A percentile compares a stretch with the other conserved stretches of the same genome.
phyloP scores from a whole-genome alignment of 345 rosid species.

The Rhodamnia rubescens region DNA sequence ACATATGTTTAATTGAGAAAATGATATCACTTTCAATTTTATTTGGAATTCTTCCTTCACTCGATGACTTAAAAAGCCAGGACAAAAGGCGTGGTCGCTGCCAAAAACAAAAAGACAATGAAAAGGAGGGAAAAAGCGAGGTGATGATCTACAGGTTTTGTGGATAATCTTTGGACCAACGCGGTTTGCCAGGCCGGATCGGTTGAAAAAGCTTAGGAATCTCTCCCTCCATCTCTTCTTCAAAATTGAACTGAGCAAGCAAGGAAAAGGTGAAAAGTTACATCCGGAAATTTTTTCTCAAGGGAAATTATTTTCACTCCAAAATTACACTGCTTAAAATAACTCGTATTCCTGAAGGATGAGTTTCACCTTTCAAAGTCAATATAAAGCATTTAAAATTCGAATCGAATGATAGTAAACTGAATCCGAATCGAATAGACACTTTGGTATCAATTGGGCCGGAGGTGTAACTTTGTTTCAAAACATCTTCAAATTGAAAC shows the following conservation, averaged over 20 bases:
- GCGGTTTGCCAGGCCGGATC: background rate
- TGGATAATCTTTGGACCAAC: background rate
- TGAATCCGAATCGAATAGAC: rapidly evolving
- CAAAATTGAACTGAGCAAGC: background rate
- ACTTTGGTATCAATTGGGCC: background rate
- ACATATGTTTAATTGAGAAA: no score
- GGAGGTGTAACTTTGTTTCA: background rate
- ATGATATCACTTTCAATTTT: no score
- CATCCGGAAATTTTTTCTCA: background rate
- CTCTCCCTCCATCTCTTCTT: background rate
- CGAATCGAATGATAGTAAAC: background rate
- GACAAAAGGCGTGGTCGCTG: background rate
- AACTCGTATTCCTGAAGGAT: background rate
- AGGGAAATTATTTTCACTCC: background rate
- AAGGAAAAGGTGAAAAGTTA: background rate
- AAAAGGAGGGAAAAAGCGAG: background rate
- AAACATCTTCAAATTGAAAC: background rate
- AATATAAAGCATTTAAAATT: background rate
- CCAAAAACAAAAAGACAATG: background rate
- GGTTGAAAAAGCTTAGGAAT: background rate
- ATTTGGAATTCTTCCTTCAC: background rate
- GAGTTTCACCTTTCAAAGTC: background rate
- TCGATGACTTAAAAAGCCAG: background rate
- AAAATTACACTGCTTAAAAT: rapidly evolving
- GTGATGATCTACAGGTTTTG: background rate